Evolutionary conservation across 129 eudicot genomes (phyloP).

Genomic region (Dittrichia graveolens): DNA sequence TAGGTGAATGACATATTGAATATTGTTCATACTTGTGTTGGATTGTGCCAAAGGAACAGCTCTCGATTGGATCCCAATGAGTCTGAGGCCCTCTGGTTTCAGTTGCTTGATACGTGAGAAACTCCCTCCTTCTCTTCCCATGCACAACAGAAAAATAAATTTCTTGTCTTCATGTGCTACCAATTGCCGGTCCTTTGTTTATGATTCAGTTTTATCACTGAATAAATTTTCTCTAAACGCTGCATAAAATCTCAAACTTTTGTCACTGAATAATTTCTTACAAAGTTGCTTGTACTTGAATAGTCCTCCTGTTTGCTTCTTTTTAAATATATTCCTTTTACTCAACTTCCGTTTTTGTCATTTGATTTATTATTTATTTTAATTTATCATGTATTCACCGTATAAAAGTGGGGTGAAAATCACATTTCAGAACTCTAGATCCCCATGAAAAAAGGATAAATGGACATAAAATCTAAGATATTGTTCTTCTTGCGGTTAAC

Average conservation of each 20-base stretch:
- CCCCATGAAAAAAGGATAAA: background rate
- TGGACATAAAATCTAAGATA: background rate
- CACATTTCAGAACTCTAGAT: conserved; percentile 6
- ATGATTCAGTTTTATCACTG: background rate
- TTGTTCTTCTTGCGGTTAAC: conserved; percentile 4
- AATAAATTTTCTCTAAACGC: background rate
- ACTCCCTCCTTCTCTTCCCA: background rate
- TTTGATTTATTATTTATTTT: background rate
- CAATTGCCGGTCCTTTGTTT: background rate
- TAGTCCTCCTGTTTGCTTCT: conserved; percentile 6
- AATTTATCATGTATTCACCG: background rate
- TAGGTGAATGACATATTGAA: conserved; percentile 81
- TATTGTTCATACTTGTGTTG: conserved; percentile 70
- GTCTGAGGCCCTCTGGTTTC: conserved; percentile 94
- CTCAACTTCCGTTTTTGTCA: background rate
- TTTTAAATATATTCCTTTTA: background rate
- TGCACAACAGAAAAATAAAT: background rate
- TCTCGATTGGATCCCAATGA: conserved; percentile 84
- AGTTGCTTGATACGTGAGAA: conserved; percentile 89
- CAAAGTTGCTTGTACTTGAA: background rate
- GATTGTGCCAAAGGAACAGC: conserved; percentile 91
- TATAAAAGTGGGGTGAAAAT: conserved; percentile 10
- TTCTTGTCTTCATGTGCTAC: conserved; percentile 14
- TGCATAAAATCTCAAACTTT: conserved; percentile 9
- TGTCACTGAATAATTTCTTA: background rate